Base-by-base conservation (phyloP, 768 basidiomycete genomes). In the Roridomyces roridus region DNA sequence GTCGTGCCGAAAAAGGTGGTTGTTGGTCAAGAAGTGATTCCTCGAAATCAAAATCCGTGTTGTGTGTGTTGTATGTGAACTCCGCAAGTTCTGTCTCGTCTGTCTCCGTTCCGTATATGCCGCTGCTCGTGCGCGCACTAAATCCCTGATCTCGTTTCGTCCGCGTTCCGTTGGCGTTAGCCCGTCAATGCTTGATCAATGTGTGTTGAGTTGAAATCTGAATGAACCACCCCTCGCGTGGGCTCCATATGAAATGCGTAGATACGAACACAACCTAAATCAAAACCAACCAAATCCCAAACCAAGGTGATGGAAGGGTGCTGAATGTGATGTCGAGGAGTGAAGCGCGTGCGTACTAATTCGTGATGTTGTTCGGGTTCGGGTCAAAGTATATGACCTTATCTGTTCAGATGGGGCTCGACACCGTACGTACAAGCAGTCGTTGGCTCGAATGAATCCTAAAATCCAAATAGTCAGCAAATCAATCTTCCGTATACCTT, bases 191-290 rank as follows among this genome's bases (percentile, higher is more conserved):
- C 39, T 40, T 9, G 12, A n/a, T n/a, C n/a, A n/a, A n/a, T n/a
- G n/a, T n/a, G n/a, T n/a, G 17, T 45, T 49, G 47, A 36, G 24
- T 57, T n/a, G n/a, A n/a, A 40, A 29, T 50, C 56, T 41, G 43
- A 47, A 51, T 57, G 56, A 51, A 57, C 56, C 29, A 31, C 49
- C 56, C 56, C 56, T 57, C 49, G 56, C 56, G 44, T 57, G 56
- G 56, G 56, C 56, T 57, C 56, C 56, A 57, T 47, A 57, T 56
- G 47, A 50, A 50, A 49, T 34, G 47, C 47, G n/a, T n/a, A n/a
- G n/a, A n/a, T n/a, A n/a, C n/a, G n/a, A n/a, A n/a, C n/a, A n/a
- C n/a, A n/a, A n/a, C n/a, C n/a, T n/a, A n/a, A n/a, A n/a, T n/a
- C n/a, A n/a, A n/a, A n/a, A n/a, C n/a, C n/a, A n/a, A n/a, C n/a